Conservation (phyloP, 495 filamentous ascomycete species). For the Aspergillus kassunensis region DNA sequence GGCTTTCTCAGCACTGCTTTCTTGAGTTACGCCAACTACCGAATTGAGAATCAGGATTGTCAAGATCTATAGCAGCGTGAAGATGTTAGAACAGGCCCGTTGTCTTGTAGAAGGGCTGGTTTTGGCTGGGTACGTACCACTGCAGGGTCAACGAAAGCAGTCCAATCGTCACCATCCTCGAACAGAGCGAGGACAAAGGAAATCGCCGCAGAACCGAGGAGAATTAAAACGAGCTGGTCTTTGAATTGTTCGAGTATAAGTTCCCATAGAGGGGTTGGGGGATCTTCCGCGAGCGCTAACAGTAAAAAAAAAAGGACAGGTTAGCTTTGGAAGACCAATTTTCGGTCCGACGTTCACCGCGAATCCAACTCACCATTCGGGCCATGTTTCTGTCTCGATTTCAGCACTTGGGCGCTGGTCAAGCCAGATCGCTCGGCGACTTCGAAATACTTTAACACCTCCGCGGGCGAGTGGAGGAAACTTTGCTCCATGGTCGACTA, state of each 20-base stretch:
- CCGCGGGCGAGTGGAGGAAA: slow-evolving; percentile 61
- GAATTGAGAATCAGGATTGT: slow-evolving; percentile 97
- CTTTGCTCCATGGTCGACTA: slow-evolving; percentile 68
- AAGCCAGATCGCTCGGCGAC: slow-evolving; percentile 66
- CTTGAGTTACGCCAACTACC: slow-evolving; percentile 95
- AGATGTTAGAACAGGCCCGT: slow-evolving; percentile 11
- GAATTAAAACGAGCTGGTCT: slow-evolving; percentile 95
- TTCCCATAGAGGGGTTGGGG: slow-evolving; percentile 95
- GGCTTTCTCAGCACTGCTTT: slow-evolving; percentile 97
- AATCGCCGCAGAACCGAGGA: slow-evolving; percentile 87
- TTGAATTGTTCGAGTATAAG: slow-evolving; percentile 98
- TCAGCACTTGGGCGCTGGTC: slow-evolving; percentile 61
- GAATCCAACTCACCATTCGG: slow-evolving; percentile 66
- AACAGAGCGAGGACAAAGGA: slow-evolving; percentile 93
- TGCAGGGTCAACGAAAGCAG: slow-evolving; percentile 95
- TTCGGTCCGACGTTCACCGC: not conserved
- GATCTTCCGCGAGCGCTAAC: slow-evolving; percentile 88
- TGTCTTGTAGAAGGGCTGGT: not conserved
- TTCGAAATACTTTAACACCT: slow-evolving; percentile 68
- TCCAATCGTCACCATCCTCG: slow-evolving; percentile 89
- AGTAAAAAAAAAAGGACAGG: slow-evolving; percentile 16
- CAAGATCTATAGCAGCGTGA: slow-evolving; percentile 61
- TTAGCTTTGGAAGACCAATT: slow-evolving; percentile 7
- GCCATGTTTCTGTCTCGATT: slow-evolving; percentile 65
- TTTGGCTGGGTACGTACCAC: slow-evolving; percentile 58